Base-by-base conservation (phyloP, 495 filamentous ascomycete genomes). In the Apodospora peruviana region DNA sequence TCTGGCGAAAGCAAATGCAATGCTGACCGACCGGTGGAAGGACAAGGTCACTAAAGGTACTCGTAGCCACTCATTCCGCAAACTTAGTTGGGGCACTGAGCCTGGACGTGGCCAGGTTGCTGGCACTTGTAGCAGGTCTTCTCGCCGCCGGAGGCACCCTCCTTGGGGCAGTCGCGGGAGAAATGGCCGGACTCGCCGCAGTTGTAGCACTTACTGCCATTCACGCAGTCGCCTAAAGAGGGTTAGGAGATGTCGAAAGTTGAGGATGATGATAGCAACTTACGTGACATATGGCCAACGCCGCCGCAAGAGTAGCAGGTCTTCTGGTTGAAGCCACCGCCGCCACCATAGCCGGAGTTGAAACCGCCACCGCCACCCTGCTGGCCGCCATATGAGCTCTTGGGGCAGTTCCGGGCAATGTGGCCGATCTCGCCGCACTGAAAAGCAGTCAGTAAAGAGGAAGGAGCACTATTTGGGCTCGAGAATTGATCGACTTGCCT, bases 201-300 rank as follows among this genome's bases (percentile, higher is more conserved):
- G 82, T 97, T 97, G 84, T 98, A 98, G 83, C 93, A 98, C 79
- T 97, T 97, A 77, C 91, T 90, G 47, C 93, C 93, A 62, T 97
- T 93, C 40, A 94, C 96, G 73, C 93, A 98, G 71, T 97, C 93
- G 56, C 77, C 74, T 78, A 45, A 11, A 45, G 61, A 17, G 8
- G 8, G 14, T 43, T 14, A 35, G 23, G 0, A 25, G 37, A 51
- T 4, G 35, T 25, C 10, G 5, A 47, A 27, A 32, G 9, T 1
- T 23, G 4, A 37, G 3, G 32, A 36, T 11, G 2, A 10, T 25
- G 1, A 2, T 9, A 18, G 37, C 8, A 18, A 74, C 73, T 59
- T 62, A 78, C 91, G 85, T 60, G 87, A 90, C 85, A 96, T 89
- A 75, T 98, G 93, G 55, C 93, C 94, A 65, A 87, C 90, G 40